phyloP scores from a whole-genome alignment of 2,329 filamentous ascomycete species.

The Claviceps sp. region DNA sequence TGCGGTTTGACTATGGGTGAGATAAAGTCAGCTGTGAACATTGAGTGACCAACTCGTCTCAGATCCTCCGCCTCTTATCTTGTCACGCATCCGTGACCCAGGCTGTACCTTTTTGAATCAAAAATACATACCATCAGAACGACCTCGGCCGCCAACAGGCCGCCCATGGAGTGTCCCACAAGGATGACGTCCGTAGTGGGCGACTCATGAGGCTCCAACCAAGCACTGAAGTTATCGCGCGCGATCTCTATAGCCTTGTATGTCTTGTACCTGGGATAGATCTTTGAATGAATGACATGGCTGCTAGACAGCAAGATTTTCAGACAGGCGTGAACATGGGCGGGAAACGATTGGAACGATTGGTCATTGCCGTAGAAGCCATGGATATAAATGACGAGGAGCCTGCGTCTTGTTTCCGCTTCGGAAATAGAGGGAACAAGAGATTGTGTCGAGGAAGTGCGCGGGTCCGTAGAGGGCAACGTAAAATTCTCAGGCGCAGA shows the following conservation, averaged over 20 bases:
- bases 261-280: slow-evolving; percentile 70
- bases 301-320: slow-evolving; percentile 53
- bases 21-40: not conserved
- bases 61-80: not conserved
- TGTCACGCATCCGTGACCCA: not conserved
- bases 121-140: slow-evolving; percentile 41
- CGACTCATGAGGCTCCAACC: slow-evolving; percentile 67
- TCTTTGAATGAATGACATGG: slow-evolving; percentile 75
- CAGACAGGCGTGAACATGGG: slow-evolving; percentile 68
- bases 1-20: slow-evolving; percentile 18
- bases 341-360: slow-evolving; percentile 78
- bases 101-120: no score
- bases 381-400: slow-evolving; percentile 76
- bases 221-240: slow-evolving; percentile 69
- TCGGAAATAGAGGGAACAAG: slow-evolving; percentile 18
- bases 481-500: not conserved
- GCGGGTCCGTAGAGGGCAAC: slow-evolving; percentile 24
- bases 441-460: slow-evolving; percentile 35
- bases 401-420: slow-evolving; percentile 30
- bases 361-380: slow-evolving; percentile 83
- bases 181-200: slow-evolving; percentile 65
- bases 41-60: not conserved
- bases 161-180: slow-evolving; percentile 83
- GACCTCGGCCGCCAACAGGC: slow-evolving; percentile 68
- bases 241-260: slow-evolving; percentile 60